Evolutionary conservation across 2,329 filamentous ascomycete species (phyloP), one percentile per base, ranked within the genome.

Genomic region (Cadophora luteo-olivacea): DNA sequence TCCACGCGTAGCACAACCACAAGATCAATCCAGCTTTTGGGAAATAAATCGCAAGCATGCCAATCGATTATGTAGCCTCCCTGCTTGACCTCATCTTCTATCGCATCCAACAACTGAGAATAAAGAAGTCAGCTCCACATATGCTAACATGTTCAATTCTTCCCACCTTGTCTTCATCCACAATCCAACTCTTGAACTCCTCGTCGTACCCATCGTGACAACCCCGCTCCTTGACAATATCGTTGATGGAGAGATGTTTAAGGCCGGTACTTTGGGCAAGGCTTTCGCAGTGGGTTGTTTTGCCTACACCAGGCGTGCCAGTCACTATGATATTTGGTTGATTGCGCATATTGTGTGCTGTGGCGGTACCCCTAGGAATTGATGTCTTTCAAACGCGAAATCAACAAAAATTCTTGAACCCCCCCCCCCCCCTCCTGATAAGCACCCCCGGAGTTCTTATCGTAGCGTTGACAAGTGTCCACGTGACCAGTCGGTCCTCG

Each of bases 41-140:
- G 96, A 77, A 98, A 98, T 25, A 98, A 82, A 76, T 98, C 96
- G 82, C 95, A 98, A 1, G 94, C 95, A 81, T 99, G 96, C 95
- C 96, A 99, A 82, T 99, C 96, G 77, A 99, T 92, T 74, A 99
- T 89, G 80, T 89, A 92, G 24, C 96, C 96, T 67, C 95, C 95
- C 24, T 86, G 82, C 71, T 90, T 86, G 49, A 92, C 86, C 70
- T 96, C 91, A 67, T 92, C 87, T 81, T 98, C 96, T 67, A 99
- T 91, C 60, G 92, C 88, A 78, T 99, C 96, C 25, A 99, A 86
- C 38, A 99, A 83, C 90, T 94, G 75, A 41, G 22, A 58, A 9
- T 3, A 24, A 68, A 38, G 68, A 65, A 9, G 11, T 55, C 49
- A 25, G 52, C 57, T 51, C 4, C 32, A 60, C 38, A 7, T 9